Evolutionary conservation across 768 basidiomycete species (phyloP).

Genomic region (Imleria badia): DNA sequence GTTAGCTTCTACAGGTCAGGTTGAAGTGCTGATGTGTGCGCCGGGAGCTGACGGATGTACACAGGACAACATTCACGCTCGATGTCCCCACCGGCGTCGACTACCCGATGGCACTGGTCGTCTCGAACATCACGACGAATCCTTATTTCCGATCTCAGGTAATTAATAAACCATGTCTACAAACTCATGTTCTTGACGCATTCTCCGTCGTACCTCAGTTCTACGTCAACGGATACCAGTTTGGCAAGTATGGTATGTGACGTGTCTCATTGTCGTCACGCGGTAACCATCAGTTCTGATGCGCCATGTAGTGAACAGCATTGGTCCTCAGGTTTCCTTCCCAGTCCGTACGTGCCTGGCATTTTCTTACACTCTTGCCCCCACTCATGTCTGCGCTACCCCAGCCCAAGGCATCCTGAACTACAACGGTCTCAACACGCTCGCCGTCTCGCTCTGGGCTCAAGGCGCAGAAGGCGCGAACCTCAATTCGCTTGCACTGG

Average conservation of each 20-base stretch:
- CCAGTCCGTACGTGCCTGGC: conserved; percentile 22
- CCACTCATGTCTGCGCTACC: conserved; percentile 6
- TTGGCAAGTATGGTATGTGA: conserved; percentile 26
- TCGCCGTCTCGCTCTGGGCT: conserved; percentile 51
- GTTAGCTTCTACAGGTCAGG: conserved; percentile 48
- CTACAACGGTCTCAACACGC: conserved; percentile 46
- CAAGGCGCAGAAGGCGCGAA: conserved; percentile 40
- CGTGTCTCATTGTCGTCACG: no score
- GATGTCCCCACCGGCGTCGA: conserved; percentile 46
- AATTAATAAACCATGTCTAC: not conserved
- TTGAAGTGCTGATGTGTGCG: not conserved
- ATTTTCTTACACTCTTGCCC: not conserved
- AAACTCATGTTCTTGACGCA: not conserved
- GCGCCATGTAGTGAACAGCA: conserved; percentile 17
- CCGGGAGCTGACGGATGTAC: not conserved
- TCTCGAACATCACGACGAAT: conserved; percentile 45
- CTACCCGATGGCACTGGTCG: conserved; percentile 46
- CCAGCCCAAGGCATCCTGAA: conserved; percentile 51
- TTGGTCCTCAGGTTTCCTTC: conserved; percentile 26
- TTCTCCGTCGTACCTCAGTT: conserved; percentile 7
- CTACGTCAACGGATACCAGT: conserved; percentile 29
- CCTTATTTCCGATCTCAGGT: conserved; percentile 41
- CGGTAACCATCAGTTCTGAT: not conserved
- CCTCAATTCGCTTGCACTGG: conserved; percentile 38
- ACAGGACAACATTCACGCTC: conserved; percentile 39